These are phyloP conservation scores for Sungouiozyma intestinalis DNA, from an alignment of 805 yeast species.

Conservation along the genomic window DNA sequence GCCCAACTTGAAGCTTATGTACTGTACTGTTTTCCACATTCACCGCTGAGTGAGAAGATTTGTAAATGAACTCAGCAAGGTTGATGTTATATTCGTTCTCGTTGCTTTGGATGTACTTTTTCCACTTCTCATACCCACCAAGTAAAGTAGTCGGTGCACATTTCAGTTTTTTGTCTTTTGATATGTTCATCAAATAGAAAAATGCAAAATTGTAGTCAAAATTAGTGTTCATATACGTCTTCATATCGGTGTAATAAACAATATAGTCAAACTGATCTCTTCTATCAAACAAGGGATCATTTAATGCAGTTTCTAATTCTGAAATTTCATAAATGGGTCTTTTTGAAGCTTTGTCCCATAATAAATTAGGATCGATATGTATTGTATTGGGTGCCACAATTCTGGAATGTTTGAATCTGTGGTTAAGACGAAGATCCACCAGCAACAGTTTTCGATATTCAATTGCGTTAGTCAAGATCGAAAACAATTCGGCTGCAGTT, in stretches of 20 bases:
- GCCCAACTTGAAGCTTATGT: background rate
- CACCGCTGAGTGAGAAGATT: background rate
- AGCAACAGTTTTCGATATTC: constrained; percentile 31
- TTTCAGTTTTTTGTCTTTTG: constrained; percentile 10
- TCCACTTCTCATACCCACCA: constrained; percentile 41
- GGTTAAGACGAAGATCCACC: constrained; percentile 32
- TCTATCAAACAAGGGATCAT: constrained; percentile 20
- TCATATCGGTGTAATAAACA: constrained; percentile 32
- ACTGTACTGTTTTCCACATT: background rate
- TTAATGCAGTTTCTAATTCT: constrained; percentile 21
- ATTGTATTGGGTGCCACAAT: constrained; percentile 32
- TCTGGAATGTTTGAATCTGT: constrained; percentile 26
- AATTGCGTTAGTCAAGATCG: constrained; percentile 36
- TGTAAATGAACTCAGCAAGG: constrained; percentile 13
- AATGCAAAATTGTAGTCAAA: constrained; percentile 28
- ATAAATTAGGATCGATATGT: constrained; percentile 32
- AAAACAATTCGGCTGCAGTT: constrained; percentile 33
- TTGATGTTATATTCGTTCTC: constrained; percentile 17
- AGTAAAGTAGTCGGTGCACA: constrained; percentile 26
- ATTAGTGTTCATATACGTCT: constrained; percentile 23
- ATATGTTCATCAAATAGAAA: constrained; percentile 20
- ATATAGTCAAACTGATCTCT: constrained; percentile 28
- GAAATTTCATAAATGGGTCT: constrained; percentile 27
- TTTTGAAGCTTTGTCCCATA: constrained; percentile 19
- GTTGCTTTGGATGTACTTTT: constrained; percentile 25